A percentile compares a stretch with the other conserved stretches of the same genome.
phyloP scores from a whole-genome alignment of 345 rosid species.

The Gossypium raimondii region DNA sequence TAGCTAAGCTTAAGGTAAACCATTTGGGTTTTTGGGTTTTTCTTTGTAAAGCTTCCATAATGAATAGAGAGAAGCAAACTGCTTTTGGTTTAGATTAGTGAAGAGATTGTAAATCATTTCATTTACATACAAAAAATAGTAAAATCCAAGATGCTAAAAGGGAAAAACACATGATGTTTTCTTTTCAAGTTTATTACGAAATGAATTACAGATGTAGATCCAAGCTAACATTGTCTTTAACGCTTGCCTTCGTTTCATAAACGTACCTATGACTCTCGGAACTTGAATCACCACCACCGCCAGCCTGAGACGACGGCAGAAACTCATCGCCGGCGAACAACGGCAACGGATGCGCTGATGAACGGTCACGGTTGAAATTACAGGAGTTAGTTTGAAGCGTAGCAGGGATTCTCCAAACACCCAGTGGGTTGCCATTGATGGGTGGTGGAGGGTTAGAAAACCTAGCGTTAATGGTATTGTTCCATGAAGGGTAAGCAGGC shows the following conservation, averaged over 20 bases:
- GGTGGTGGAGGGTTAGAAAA: conserved; percentile 50
- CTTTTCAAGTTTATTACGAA: background rate
- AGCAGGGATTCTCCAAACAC: conserved; percentile 69
- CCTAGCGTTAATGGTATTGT: conserved; percentile 36
- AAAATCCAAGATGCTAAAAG: conserved; percentile 5
- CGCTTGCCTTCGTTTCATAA: conserved; percentile 47
- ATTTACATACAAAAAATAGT: conserved; percentile 20
- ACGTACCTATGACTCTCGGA: conserved; percentile 38
- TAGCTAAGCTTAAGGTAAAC: background rate
- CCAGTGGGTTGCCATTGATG: conserved; percentile 69
- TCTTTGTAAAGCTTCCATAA: no score
- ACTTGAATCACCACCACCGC: conserved; percentile 18
- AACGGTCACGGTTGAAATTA: conserved; percentile 33
- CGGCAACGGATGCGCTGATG: conserved; percentile 35
- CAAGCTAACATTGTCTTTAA: conserved; percentile 84
- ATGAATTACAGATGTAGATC: conserved; percentile 81
- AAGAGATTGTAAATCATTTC: conserved; percentile 14
- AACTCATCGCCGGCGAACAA: conserved; percentile 37
- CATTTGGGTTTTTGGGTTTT: background rate
- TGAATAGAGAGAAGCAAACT: no score
- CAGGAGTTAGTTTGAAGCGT: conserved; percentile 29
- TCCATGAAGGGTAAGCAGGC: conserved; percentile 54
- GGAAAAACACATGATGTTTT: background rate
- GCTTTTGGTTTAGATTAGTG: background rate
- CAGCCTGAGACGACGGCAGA: conserved; percentile 21